Base-by-base conservation (phyloP, 1,139 yeast species). In the Scheffersomyces parashehatae region DNA sequence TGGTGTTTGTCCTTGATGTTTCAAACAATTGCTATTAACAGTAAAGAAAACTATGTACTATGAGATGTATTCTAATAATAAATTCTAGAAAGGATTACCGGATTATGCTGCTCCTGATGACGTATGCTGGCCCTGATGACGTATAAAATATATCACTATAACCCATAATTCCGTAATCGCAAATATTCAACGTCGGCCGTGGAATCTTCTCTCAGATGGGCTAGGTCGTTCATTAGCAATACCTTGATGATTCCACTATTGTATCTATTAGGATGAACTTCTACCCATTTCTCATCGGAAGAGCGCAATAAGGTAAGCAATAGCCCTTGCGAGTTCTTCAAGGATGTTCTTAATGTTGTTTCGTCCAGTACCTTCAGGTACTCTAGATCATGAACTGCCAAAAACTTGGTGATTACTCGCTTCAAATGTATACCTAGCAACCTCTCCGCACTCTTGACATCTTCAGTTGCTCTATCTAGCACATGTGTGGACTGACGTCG, bases 331-430 rank as follows among this genome's bases (percentile, higher is more conserved):
- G 42, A 20, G 11, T 44, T 46, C 32, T 41, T 43, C 15, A 62
- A 40, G 28, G 51, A 53, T 12, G 38, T 40, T 28, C 54, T 55
- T 16, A 65, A 51, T 3, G 56, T 48, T 1, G 41, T 46, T 35
- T 56, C 56, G 35, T 59, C 61, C 53, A 55, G 49, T 20, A 51
- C 47, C n/a, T 42, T 44, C 35, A 53, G 46, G 33, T 45, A 42
- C 35, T 53, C 55, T 59, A 61, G 54, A 43, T 57, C 60, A 39
- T 57, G 57, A 12, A 60, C 41, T 10, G 67, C 66, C 24, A 63
- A 49, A 31, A 57, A 51, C 48, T 60, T 62, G 29, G 59, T 50
- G 12, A 64, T 42, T 8, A 64, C 54, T 33, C 64, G 49, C 36
- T 56, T 58, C 41, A 65, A 43, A 38, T 54, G 61, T 6, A 46